Evolutionary conservation across 1,139 yeast species (phyloP), one percentile per base, ranked within the genome.

Genomic region (Blastobotrys illinoisensis): DNA sequence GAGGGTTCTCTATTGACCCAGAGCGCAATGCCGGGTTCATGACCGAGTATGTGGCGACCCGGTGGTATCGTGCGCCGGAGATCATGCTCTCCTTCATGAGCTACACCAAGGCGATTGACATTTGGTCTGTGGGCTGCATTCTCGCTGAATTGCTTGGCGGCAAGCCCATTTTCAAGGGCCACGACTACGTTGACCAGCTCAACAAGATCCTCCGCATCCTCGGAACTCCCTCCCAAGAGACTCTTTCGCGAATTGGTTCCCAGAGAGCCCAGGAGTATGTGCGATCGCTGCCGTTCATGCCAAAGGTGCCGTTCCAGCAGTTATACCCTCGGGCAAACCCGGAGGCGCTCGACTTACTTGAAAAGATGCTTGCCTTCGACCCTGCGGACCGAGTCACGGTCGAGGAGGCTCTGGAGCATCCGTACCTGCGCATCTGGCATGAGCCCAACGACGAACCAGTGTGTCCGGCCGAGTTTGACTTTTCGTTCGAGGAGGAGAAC

Each of bases 31-130:
- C 90, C 36, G 97, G 96, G 14, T 90, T 86, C 65, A 75, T 91
- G 78, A 93, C 99, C 0, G 99, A 93, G 69, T 93, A 93, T 69
- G 98, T 93, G 32, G 98, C 99, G 28, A 91, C 99, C 0, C 78
- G 98, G 67, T 93, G 99, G 98, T 93, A 93, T 71, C 77, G 99
- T 61, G 99, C 99, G 0, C 99, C 99, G 0, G 99, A 93, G 69
- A 89, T 93, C 70, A 93, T 93, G 93, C 78, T 93, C 55, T 85
- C 95, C 64, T 89, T 88, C 71, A 93, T 93, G 66, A 87, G 90
- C 58, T 93, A 93, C 72, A 87, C 97, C 5, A 90, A 89, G 73
- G 97, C 99, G 23, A 91, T 93, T 58, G 99, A 93, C 69, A 79
- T 93, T 53, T 93, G 99, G 99, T 88, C 97, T 0, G 95, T 91